Percentiles rank a stretch among this genome's conserved stretches.
Conservation (phyloP, 176 grass and related monocot species). For the Avena eriantha region DNA sequence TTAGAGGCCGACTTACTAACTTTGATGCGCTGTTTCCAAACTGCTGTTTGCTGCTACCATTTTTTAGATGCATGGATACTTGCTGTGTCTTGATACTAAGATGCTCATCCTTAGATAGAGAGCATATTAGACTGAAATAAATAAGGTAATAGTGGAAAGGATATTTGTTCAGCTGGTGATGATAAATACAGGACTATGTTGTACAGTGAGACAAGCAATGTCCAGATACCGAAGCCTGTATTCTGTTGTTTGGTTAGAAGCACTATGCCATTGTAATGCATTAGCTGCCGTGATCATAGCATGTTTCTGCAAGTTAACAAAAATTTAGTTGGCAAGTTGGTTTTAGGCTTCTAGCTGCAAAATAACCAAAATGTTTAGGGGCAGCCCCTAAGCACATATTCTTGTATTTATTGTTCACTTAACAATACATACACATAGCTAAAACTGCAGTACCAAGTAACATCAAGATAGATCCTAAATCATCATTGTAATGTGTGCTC, state of each 20-base stretch:
- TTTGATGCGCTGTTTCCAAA: not conserved
- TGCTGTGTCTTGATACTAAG: slow-evolving; percentile 15
- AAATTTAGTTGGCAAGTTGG: not conserved
- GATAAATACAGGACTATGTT: slow-evolving; percentile 4
- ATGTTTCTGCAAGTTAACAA: not conserved
- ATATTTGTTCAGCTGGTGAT: slow-evolving; percentile 10
- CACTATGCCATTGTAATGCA: not conserved
- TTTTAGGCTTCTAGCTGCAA: not conserved
- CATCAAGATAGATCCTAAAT: not conserved
- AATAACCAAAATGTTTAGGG: not conserved
- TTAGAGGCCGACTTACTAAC: not conserved
- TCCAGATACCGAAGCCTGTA: not conserved
- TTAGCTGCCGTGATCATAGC: not conserved
- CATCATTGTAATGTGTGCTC: not conserved
- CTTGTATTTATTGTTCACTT: not conserved
- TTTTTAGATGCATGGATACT: not conserved
- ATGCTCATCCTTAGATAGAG: slow-evolving; percentile 1
- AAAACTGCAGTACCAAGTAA: not conserved
- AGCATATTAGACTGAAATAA: not conserved
- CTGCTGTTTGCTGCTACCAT: not conserved
- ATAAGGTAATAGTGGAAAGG: not conserved
- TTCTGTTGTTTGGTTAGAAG: not conserved
- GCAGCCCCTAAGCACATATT: not conserved
- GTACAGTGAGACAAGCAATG: not conserved
- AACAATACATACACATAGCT: slow-evolving; percentile 25